phyloP scores from a whole-genome alignment of 805 yeast species.

The Kodamaea jinghongensis region DNA sequence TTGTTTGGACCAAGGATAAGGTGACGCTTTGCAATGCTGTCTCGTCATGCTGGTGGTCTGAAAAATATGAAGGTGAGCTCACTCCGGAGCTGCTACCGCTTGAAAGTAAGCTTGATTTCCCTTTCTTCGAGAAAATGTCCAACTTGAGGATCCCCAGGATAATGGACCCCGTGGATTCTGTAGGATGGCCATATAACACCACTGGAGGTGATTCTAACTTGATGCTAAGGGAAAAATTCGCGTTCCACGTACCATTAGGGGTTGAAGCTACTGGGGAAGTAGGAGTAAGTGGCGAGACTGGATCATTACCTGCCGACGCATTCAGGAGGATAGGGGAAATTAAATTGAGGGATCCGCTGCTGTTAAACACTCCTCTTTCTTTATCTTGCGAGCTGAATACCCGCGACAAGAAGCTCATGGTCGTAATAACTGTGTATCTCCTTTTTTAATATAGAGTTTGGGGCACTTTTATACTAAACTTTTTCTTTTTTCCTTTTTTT shows the following conservation, averaged over 20 bases:
- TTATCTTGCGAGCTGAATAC: slow-evolving; percentile 18
- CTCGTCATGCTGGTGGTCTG: slow-evolving; percentile 27
- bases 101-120: slow-evolving; percentile 1
- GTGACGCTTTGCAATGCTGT: slow-evolving; percentile 57
- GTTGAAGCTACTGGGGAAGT: slow-evolving; percentile 49
- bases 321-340: not conserved
- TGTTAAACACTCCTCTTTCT: not conserved
- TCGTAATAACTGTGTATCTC: not conserved
- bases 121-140: slow-evolving; percentile 15
- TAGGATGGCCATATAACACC: slow-evolving; percentile 74
- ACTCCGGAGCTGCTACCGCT: slow-evolving; percentile 11
- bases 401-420: not conserved
- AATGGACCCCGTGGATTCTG: slow-evolving; percentile 81
- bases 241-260: too few relatives aligned
- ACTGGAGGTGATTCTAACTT: slow-evolving; percentile 89
- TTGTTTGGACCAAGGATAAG: slow-evolving; percentile 68
- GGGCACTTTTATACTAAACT: too few relatives aligned
- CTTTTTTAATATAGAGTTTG: not conserved
- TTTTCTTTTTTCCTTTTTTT: too few relatives aligned
- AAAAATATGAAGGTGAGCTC: too few relatives aligned
- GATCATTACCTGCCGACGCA: not conserved
- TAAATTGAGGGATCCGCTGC: not conserved
- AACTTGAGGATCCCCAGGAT: slow-evolving; percentile 75
- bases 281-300: slow-evolving; percentile 18
- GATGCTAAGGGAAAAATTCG: slow-evolving; percentile 46